Conservation (phyloP, 2,329 filamentous ascomycete genomes). For the Alternaria incomplexa region DNA sequence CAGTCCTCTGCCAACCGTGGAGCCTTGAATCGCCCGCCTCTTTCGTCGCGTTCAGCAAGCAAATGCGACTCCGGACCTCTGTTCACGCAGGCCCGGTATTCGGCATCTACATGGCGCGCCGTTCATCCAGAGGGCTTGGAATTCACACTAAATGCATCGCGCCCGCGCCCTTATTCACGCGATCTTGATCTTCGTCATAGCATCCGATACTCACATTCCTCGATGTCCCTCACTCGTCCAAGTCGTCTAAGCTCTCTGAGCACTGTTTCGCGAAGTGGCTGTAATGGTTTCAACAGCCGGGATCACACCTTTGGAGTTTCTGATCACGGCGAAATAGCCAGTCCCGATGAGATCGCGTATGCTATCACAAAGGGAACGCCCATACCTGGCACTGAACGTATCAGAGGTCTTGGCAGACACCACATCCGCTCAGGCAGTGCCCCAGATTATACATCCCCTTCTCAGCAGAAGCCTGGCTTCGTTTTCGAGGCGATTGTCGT, state of each 20-base stretch:
- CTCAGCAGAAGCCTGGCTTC: slow-evolving; percentile 15
- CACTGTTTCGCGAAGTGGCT: slow-evolving; percentile 34
- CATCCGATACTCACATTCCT: slow-evolving; percentile 30
- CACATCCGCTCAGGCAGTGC: slow-evolving; percentile 26
- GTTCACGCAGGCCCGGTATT: slow-evolving; percentile 34
- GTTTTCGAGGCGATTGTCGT: slow-evolving; percentile 13
- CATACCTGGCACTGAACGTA: slow-evolving; percentile 20
- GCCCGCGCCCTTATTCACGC: slow-evolving; percentile 28
- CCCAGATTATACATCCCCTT: slow-evolving; percentile 16
- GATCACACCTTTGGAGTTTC: slow-evolving; percentile 7
- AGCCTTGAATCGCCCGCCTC: slow-evolving; percentile 23
- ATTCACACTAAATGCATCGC: slow-evolving; percentile 21
- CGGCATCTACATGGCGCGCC: slow-evolving; percentile 43
- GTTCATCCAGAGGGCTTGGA: slow-evolving; percentile 34
- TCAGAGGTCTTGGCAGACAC: slow-evolving; percentile 4
- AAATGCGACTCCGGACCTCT: slow-evolving; percentile 28
- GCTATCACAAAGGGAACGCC: slow-evolving; percentile 28
- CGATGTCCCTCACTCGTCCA: slow-evolving; percentile 39
- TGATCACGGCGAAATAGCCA: slow-evolving; percentile 11
- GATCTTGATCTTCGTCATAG: slow-evolving; percentile 19
- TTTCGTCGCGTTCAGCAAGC: slow-evolving; percentile 21
- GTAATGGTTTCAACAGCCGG: slow-evolving; percentile 19
- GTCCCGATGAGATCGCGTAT: slow-evolving; percentile 27
- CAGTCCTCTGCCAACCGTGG: slow-evolving; percentile 19
- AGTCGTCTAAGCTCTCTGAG: slow-evolving; percentile 32